Base-by-base conservation (phyloP, 371 early-diverging fungal genomes). In the Gilbertella persicaria region DNA sequence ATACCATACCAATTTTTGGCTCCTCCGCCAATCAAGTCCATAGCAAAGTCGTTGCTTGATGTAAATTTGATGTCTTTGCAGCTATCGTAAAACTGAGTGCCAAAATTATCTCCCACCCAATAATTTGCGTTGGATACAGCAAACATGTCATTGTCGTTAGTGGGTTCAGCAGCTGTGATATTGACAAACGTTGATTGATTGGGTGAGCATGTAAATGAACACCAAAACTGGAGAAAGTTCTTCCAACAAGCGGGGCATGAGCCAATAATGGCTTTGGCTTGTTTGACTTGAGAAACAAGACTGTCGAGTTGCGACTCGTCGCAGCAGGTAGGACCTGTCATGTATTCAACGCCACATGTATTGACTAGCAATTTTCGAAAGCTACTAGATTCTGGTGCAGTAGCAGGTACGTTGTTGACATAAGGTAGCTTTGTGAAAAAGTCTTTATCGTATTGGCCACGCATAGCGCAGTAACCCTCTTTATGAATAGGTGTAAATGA, bases 181-280 rank as follows among this genome's bases (percentile, higher is more conserved):
- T 89, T 86, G 39, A 90, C 73, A 68, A 89, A 88, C 0, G 80
- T 81, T 0, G 87, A 83, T 56, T 90, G 90, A 49, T 85, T 57
- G 14, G 86, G 86, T 3, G 86, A 86, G 48, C 89, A 89, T 2
- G 88, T 87, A 47, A 89, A 88, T 0, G 80, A 66, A 40, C 91
- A 90, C 68, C 84, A 90, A 57, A 90, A 88, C 54, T 73, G 68
- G 41, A 80, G 55, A 48, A 90, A 86, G 51, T 90, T 90, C 24
- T 74, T 67, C 87, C 85, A 89, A 60, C 91, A 90, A 4, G 91
- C 91, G 14, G 91, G 91, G 56, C 91, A 90, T 4, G 85, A 75
- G 0, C 78, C 65, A 19, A 88, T 75, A 47, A 90, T 75, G 4
- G 70, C 70, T 25, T 82, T 71, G 7, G 85, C 88, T 36, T 67